Evolutionary conservation across 192 early-diverging fungal species (phyloP).

Genomic region (Powellomyces hirtus): DNA sequence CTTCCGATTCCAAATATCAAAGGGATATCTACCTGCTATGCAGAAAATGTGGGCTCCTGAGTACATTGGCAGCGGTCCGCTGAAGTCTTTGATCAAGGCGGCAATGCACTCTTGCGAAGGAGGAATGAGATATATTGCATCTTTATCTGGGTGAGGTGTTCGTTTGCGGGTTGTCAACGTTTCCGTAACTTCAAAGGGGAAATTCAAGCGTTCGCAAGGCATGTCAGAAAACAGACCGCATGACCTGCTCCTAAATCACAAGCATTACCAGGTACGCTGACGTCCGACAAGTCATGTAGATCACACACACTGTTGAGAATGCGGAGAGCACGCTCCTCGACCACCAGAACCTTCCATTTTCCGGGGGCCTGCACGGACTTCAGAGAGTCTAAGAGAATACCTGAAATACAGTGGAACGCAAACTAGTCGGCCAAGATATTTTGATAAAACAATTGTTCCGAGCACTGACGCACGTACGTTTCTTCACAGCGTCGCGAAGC

Average conservation of each 20-base stretch:
- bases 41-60: conserved; percentile 54
- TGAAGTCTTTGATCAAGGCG: conserved; percentile 51
- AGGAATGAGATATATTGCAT: conserved; percentile 62
- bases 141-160: conserved; percentile 52
- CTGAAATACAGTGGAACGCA: background rate
- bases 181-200: conserved; percentile 39
- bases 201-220: too few species aligned
- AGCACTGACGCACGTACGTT: too few species aligned
- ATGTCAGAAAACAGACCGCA: background rate
- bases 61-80: conserved; percentile 48
- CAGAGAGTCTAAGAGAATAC: conserved; percentile 68
- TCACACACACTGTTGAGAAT: conserved; percentile 76
- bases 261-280: conserved; percentile 74
- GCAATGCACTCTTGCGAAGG: conserved; percentile 42
- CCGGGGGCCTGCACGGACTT: conserved; percentile 69
- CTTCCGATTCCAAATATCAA: background rate
- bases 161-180: conserved; percentile 41
- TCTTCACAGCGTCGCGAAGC: conserved; percentile 20
- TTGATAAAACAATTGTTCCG: background rate
- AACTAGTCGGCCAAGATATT: background rate
- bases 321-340: conserved; percentile 68
- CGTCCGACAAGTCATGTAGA: conserved; percentile 71
- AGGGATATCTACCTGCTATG: conserved; percentile 35
- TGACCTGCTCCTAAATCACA: too few species aligned
- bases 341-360: conserved; percentile 73